These are phyloP conservation scores for Aureobasidium lini DNA, from an alignment of 2,329 filamentous ascomycete species.

Conservation along the genomic window DNA sequence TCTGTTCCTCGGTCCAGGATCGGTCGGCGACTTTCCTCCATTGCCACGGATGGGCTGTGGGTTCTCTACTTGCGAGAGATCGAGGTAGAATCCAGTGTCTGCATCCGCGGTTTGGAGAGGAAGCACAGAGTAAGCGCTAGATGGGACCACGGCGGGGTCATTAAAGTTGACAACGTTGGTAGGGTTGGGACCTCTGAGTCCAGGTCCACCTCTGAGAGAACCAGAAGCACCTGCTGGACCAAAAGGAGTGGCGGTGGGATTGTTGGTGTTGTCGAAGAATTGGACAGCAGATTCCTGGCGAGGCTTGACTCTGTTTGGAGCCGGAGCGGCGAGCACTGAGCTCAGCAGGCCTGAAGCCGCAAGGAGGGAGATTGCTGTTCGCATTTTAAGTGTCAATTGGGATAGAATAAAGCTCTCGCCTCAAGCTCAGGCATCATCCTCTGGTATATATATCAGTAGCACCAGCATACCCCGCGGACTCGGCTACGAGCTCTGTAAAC, in stretches of 20 bases:
- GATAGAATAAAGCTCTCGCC: background rate
- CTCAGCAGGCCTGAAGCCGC: constrained; percentile 2
- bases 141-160: constrained; percentile 27
- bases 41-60: constrained; percentile 34
- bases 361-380: background rate
- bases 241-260: constrained; percentile 16
- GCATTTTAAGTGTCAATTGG: background rate
- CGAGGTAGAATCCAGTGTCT: constrained; percentile 33
- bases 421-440: background rate
- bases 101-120: constrained; percentile 30
- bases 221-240: constrained; percentile 30
- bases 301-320: background rate
- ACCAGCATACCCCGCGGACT: background rate
- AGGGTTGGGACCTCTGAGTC: constrained; percentile 29
- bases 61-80: constrained; percentile 32
- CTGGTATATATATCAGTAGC: constrained; percentile 3
- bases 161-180: constrained; percentile 25
- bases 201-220: constrained; percentile 27
- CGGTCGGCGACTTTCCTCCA: constrained; percentile 29
- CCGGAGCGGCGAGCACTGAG: constrained; percentile 10
- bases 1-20: constrained; percentile 30
- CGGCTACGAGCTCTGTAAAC: background rate
- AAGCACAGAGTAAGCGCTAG: constrained; percentile 30
- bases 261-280: constrained; percentile 6
- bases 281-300: constrained; percentile 4